Evolutionary conservation across 2,329 filamentous ascomycete genomes (phyloP), one percentile per base, ranked within the genome.

Genomic region (Venturiaceae sp.): DNA sequence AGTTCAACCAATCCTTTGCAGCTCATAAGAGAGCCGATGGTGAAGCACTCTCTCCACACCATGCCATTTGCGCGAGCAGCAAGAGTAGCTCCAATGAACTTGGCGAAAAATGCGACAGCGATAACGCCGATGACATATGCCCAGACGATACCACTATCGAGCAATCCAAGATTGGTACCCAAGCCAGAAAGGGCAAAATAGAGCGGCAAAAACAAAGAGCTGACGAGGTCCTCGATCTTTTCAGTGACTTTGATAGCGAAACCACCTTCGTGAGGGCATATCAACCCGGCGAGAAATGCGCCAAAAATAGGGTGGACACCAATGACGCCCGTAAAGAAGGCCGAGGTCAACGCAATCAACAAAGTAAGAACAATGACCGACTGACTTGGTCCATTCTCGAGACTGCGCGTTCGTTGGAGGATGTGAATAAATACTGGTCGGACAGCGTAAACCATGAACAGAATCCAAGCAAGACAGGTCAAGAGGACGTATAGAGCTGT

Each of bases 301-400:
- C 92, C 92, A 66, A 97, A 97, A 68, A 97, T 96, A 58, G 92
- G 83, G 69, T 97, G 92, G 1, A 96, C 85, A 52, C 92, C 92
- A 67, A 97, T 96, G 60, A 94, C 87, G 58, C 86, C 84, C 0
- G 91, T 95, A 68, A 95, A 95, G 77, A 92, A 95, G 4, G 91
- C 81, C 0, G 90, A 94, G 0, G 81, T 78, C 16, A 97, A 78
- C 0, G 87, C 86, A 56, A 96, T 78, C 32, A 96, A 75, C 3
- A 96, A 74, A 0, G 92, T 96, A 32, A 96, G 72, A 13, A 87
- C 85, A 41, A 96, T 88, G 65, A 95, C 87, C 5, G 83, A 81
- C 69, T 96, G 92, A 2, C 88, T 90, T 0, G 92, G 92, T 0
- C 92, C 92, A 66, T 95, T 92, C 64, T 95, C 85, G 44, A 97